Evolutionary conservation across 2,329 filamentous ascomycete species (phyloP).

Genomic region (Fusarium coffeatum): DNA sequence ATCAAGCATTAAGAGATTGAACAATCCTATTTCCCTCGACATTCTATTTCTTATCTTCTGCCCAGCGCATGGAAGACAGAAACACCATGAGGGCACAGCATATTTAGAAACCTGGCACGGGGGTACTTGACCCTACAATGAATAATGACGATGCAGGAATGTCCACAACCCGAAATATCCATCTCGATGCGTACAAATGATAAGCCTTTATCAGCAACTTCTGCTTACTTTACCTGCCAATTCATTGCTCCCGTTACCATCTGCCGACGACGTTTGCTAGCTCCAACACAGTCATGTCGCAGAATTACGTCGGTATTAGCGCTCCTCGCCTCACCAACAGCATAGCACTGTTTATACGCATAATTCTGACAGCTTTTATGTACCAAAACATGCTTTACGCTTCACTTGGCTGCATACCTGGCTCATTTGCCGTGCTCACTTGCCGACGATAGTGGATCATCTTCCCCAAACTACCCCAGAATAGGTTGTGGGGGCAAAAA

Average conservation of each 20-base stretch:
- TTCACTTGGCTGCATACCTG: not conserved
- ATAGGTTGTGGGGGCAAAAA: conserved; percentile 21
- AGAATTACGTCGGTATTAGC: conserved; percentile 24
- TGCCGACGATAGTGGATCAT: conserved; percentile 33
- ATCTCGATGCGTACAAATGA: not conserved
- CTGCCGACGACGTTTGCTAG: conserved; percentile 31
- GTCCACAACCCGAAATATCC: not conserved
- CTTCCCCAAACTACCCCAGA: conserved; percentile 32
- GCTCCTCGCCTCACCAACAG: conserved; percentile 18
- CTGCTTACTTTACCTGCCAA: not conserved
- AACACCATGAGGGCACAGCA: not conserved
- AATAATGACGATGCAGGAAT: not conserved
- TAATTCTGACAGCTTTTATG: conserved; percentile 8
- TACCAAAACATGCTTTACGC: rapidly evolving
- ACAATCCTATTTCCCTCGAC: rapidly evolving
- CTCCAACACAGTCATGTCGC: conserved; percentile 24
- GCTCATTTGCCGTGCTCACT: conserved; percentile 27
- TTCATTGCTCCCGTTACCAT: conserved; percentile 35
- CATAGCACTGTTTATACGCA: rapidly evolving
- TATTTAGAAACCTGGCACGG: not conserved
- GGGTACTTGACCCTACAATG: not conserved
- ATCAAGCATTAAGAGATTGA: rapidly evolving
- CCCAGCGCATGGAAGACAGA: not conserved
- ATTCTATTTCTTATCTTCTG: not conserved
- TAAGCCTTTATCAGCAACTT: not conserved